A percentile compares a stretch with the other conserved stretches of the same genome.
These are phyloP conservation scores for Aspergillus ochraceus DNA, from an alignment of 2,329 filamentous ascomycete genomes.

Conservation along the genomic window DNA sequence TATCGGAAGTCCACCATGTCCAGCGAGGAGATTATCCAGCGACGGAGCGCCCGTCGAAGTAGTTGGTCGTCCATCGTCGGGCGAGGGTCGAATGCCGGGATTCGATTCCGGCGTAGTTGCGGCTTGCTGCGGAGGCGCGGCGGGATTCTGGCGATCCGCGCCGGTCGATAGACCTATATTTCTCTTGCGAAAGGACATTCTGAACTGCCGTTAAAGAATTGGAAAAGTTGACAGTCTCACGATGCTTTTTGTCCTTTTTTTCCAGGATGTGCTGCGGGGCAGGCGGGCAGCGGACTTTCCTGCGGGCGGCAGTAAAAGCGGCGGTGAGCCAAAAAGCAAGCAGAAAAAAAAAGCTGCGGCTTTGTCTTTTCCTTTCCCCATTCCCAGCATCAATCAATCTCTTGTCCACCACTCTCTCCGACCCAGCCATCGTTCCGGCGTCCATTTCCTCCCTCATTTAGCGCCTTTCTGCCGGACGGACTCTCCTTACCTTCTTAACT, in stretches of 20 bases:
- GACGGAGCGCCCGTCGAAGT: constrained; percentile 90
- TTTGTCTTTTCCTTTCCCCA: constrained; percentile 6
- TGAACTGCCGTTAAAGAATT: not conserved
- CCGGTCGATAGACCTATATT: constrained; percentile 58
- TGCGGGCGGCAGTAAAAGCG: constrained; percentile 22
- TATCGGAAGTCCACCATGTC: constrained; percentile 80
- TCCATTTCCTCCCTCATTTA: not conserved
- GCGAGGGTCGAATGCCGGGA: constrained; percentile 74
- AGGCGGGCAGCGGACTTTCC: constrained; percentile 2
- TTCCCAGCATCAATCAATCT: constrained; percentile 1
- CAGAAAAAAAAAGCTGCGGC: constrained; percentile 26
- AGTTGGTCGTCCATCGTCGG: constrained; percentile 80
- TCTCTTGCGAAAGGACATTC: constrained; percentile 69
- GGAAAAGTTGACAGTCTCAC: not conserved
- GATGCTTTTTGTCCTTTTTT: constrained; percentile 3
- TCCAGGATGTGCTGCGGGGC: constrained; percentile 25
- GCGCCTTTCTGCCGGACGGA: not conserved
- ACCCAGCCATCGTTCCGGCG: not conserved
- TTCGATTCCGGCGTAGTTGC: constrained; percentile 31
- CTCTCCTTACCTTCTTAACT: not conserved
- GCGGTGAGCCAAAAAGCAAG: constrained; percentile 23
- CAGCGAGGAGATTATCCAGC: constrained; percentile 79
- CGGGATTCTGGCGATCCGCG: constrained; percentile 30
- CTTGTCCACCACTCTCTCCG: not conserved
- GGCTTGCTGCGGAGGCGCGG: constrained; percentile 26